Evolutionary conservation across 768 basidiomycete species (phyloP), one percentile per base, ranked within the genome.

Genomic region (Boletus pseudo-olivaceus): DNA sequence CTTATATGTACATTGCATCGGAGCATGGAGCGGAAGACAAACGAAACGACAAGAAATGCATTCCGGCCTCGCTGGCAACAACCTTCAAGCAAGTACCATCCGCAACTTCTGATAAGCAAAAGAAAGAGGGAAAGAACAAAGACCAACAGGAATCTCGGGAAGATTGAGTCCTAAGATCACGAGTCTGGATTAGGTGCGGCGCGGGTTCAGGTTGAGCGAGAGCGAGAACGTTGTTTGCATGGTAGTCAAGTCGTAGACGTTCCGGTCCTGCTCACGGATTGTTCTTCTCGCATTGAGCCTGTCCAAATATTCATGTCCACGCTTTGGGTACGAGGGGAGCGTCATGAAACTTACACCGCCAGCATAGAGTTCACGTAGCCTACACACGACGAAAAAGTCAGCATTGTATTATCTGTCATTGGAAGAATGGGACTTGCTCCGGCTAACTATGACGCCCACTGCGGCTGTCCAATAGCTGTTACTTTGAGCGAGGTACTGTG

Each of bases 361-460:
- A 61, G 8, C 60, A 61, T 54, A 9, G 60, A 60, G 40, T 56
- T 60, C 42, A 61, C 51, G 15, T 61, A 57, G 10, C 55, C 60
- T 57, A 19, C 23, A 37, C 20, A 12, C 2, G 11, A 29, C 9
- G 4, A 30, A 15, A 15, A 9, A 5, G 44, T 50, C 51, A 60
- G 40, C 6, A 32, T 40, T 3, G 3, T 40, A 19, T 29, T 11
- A 9, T 19, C 19, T 7, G 4, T 14, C 14, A n/a, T 19, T 2
- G 14, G 12, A 17, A 42, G 11, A 23, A 34, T 11, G 23, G 7
- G 6, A 54, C 60, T 54, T 43, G 26, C 59, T 33, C 19, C 59
- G 52, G 19, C 42, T 30, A 37, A 49, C 11, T 15, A 54, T 6
- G 4, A 61, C 5, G 26, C 53, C 60, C 1, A 42, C 20, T n/a